These are phyloP conservation scores for Colletotrichum falcatum DNA, from an alignment of 2,329 filamentous ascomycete genomes.

Conservation along the genomic window DNA sequence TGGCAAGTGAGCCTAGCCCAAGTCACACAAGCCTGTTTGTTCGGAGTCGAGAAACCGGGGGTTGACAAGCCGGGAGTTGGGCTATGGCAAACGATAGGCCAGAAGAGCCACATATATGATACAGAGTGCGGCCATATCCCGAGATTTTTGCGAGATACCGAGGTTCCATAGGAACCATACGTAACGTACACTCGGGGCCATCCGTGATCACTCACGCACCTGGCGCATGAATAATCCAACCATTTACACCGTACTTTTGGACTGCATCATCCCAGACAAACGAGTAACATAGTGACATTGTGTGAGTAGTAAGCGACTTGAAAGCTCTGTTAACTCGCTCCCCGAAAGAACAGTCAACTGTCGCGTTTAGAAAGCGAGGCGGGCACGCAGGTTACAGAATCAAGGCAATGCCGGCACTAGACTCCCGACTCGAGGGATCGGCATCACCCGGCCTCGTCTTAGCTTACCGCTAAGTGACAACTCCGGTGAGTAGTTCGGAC, in stretches of 20 bases:
- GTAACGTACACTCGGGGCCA: not conserved
- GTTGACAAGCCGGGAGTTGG: not conserved
- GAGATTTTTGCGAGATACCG: conserved; percentile 32
- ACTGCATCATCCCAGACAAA: conserved; percentile 6
- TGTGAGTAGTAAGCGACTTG: not conserved
- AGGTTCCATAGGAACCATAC: not conserved
- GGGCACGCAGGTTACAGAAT: not conserved
- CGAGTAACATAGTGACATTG: conserved; percentile 3
- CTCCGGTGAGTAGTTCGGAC: not conserved
- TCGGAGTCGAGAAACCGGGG: not conserved
- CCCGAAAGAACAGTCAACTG: conserved; percentile 4
- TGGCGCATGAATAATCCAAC: conserved; percentile 22
- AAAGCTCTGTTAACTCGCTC: not conserved
- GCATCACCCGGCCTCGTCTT: conserved; percentile 11
- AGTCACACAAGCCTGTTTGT: not conserved
- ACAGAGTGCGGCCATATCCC: conserved; percentile 11
- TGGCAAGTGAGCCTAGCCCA: not conserved
- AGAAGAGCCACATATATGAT: not conserved
- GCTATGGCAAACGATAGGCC: not conserved
- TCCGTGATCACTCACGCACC: not conserved
- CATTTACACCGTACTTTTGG: not conserved
- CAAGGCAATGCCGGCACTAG: conserved; percentile 5
- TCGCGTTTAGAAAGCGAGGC: conserved; percentile 7
- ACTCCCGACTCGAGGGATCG: not conserved
- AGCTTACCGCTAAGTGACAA: not conserved